These are phyloP conservation scores for Wickerhamomyces xylosicus DNA, from an alignment of 805 yeast genomes.

Conservation along the genomic window DNA sequence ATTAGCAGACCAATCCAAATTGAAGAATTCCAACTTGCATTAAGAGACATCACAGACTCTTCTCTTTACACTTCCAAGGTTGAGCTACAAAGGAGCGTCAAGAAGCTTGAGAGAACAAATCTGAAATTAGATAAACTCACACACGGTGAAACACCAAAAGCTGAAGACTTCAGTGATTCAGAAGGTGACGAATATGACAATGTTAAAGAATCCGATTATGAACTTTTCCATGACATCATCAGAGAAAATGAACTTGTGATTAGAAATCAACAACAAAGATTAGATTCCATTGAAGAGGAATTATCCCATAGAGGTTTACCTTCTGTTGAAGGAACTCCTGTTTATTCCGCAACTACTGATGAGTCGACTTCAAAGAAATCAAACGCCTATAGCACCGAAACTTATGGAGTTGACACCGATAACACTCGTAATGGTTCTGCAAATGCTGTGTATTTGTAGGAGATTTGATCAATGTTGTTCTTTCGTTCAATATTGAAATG, in stretches of 20 bases:
- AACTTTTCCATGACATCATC: conserved; percentile 43
- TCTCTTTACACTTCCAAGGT: conserved; percentile 24
- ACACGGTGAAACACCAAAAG: conserved; percentile 20
- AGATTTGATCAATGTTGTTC: too few relatives aligned
- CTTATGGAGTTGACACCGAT: neutral
- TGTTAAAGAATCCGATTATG: conserved; percentile 32
- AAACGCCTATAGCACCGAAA: neutral
- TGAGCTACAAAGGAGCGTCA: conserved; percentile 31
- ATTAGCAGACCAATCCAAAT: conserved; percentile 28
- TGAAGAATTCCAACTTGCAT: conserved; percentile 39
- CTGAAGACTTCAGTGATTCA: conserved; percentile 8
- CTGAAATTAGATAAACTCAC: conserved; percentile 33
- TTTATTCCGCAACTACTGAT: neutral
- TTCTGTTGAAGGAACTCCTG: neutral
- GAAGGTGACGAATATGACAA: conserved; percentile 18
- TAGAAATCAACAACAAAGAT: conserved; percentile 35
- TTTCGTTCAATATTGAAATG: too few relatives aligned
- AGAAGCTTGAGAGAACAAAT: conserved; percentile 43
- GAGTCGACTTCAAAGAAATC: neutral
- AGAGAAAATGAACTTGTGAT: conserved; percentile 48
- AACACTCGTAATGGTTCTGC: neutral
- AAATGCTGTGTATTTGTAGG: neutral
- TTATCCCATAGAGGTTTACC: conserved; percentile 29
- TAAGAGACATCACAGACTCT: conserved; percentile 41
- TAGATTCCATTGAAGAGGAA: conserved; percentile 36